Base-by-base conservation (phyloP, 192 early-diverging fungal species). In the Coemansia pectinata region DNA sequence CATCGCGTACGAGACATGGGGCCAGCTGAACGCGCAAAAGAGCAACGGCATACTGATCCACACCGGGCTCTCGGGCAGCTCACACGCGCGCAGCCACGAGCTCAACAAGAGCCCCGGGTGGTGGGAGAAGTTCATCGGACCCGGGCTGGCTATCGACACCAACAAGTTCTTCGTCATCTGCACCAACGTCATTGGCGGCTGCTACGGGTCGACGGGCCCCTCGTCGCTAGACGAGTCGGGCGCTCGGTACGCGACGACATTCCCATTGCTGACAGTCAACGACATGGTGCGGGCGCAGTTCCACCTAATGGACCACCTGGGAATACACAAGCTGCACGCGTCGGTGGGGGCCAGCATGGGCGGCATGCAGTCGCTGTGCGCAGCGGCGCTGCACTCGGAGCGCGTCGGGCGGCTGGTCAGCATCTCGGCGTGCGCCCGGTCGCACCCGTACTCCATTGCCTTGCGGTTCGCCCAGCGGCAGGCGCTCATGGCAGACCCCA, bases 271-370 rank as follows among this genome's bases (percentile, higher is more conserved):
- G 29, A 95, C 97, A 8, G 87, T 99, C 27, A 93, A 90, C 86
- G 97, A 99, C 72, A 98, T 98, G 91, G 91, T 96, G n/a, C 85
- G 92, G 21, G 94, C 95, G n/a, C 96, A 96, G 74, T 95, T 97
- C 70, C 73, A 86, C 55, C 77, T 98, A 73, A 70, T 98, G 27
- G 92, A 96, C 71, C 44, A 70, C 19, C 76, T 98, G 73, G 90
- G 91, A 1, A 91, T 99, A 65, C 58, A 88, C 15, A 87, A 86
- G 63, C 73, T 98, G 64, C 88, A 98, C 69, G 96, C 96, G 38
- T 91, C 88, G 63, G 95, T 99, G 4, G 97, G 96, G 5, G 87
- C 88, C 29, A 93, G 91, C 72, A 99, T 99, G 96, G 97, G 97
- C 44, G 96, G 96, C 17, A 96, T 96, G 95, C 94, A 93, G 79